Evolutionary conservation across 2,329 filamentous ascomycete genomes (phyloP), one percentile per base, ranked within the genome.

Genomic region (Onygenales sp.): DNA sequence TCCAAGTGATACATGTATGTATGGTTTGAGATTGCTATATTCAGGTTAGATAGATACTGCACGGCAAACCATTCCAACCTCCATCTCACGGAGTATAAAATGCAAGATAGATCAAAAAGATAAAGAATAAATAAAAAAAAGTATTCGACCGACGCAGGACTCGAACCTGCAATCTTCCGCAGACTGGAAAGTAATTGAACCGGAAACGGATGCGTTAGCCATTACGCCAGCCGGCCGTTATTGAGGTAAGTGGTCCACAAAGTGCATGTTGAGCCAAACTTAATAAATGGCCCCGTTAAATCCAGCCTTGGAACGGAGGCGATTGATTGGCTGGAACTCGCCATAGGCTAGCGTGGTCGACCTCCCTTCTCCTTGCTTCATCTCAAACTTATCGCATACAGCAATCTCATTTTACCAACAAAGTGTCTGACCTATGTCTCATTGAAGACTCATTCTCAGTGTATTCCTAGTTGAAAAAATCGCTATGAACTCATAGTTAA

Each of bases 81-180:
- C 21, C 21, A 27, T 27, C 27, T 49, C 17, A 14, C n/a, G 3
- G 27, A 14, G 21, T 11, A 40, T 40, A 11, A 9, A 9, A 17
- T 44, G 7, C 11, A 21, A 2, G 27, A 50, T 31, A 51, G 17
- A 31, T n/a, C n/a, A 39, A 27, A 36, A 42, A 51, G 17, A 17
- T 17, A 50, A 42, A 44, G 2, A 49, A n/a, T 47, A 48, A 50
- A 14, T 14, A 45, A 40, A 31, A 47, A 56, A 42, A 52, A 37
- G 37, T 7, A 36, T 42, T 51, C 52, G 51, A 54, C 52, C 54
- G 54, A 54, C 52, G 54, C 56, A 58, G 56, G 56, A 56, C 51
- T 54, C 56, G 56, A 57, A 57, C 56, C 56, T 57, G 56, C 56
- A 56, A 57, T 57, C 56, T 56, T 56, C 54, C 54, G 54, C 51